Evolutionary conservation across 768 basidiomycete genomes (phyloP), one percentile per base, ranked within the genome.

Genomic region (Exidia glandulosa): DNA sequence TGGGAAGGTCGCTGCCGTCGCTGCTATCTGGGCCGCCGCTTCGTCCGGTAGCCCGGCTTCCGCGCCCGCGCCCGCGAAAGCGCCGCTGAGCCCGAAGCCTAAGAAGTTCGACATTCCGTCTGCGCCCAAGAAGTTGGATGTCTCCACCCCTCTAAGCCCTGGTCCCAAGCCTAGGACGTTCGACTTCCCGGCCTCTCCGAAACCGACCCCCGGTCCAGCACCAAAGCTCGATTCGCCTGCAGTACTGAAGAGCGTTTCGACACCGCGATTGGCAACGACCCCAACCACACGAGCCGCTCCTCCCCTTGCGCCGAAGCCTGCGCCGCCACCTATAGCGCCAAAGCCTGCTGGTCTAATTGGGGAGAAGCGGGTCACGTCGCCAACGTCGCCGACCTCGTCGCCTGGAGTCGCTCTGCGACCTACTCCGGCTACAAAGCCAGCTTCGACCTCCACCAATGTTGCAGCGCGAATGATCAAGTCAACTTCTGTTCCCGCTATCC

Each of bases 1-100:
- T 2, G 90, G 88, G 13, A 79, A 80, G 58, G 89, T 90, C 16
- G 76, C 87, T 2, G 76, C 87, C 3, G 86, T 89, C 1, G 82
- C 86, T 0, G 80, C 87, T 2, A 73, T 91, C 27, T 91, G 88
- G 88, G 81, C 86, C 2, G 73, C 82, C 34, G 63, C 64, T 9
- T 52, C 66, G 3, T 59, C 65, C 32, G 59, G 64, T 30, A 32
- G 65, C 30, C 56, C 56, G 3, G 19, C 10, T 19, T 31, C 5
- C 25, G 30, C 12, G 6, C 57, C 7, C 14, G 29, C 27, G 10
- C 58, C 27, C 50, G 23, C 29, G 12, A 23, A 54, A 13, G 10
- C 25, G 9, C 50, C 25, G 25, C n/a, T 9, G 36, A 37, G 36
- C 36, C 36, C 36, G 10, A 37, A 54, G 13, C 50, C 58, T 41